phyloP scores from a whole-genome alignment of 805 yeast genomes.

The Kuraishia cidri region DNA sequence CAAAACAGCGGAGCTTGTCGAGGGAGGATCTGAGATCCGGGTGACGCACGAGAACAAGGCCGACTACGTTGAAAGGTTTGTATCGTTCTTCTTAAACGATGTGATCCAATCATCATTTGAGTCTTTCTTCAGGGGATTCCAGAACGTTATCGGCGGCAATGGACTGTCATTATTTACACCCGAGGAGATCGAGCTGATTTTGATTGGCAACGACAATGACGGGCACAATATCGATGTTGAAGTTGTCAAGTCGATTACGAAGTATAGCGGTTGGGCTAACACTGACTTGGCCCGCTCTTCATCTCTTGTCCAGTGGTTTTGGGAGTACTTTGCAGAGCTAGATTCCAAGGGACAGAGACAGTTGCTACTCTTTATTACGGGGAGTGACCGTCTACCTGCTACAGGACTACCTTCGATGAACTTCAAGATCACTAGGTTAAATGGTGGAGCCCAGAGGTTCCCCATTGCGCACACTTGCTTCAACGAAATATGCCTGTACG shows the following conservation, averaged over 20 bases:
- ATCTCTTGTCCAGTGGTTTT: constrained; percentile 65
- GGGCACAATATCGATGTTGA: constrained; percentile 50
- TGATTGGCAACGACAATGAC: constrained; percentile 62
- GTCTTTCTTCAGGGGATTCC: constrained; percentile 64
- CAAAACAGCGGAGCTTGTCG: constrained; percentile 40
- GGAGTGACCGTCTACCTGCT: constrained; percentile 88
- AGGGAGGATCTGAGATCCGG: constrained; percentile 41
- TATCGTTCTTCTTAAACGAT: constrained; percentile 48
- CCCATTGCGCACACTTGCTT: constrained; percentile 95
- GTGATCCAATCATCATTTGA: constrained; percentile 43
- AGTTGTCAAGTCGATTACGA: constrained; percentile 62
- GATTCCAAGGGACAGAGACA: constrained; percentile 42
- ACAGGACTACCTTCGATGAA: constrained; percentile 76
- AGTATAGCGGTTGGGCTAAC: constrained; percentile 56
- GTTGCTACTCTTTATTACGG: constrained; percentile 73
- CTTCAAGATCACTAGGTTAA: constrained; percentile 55
- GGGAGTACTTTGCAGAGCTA: constrained; percentile 62
- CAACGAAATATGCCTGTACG: constrained; percentile 75
- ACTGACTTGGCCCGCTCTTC: constrained; percentile 26
- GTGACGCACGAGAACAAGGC: constrained; percentile 56
- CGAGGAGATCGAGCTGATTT: constrained; percentile 68
- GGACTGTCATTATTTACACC: constrained; percentile 76
- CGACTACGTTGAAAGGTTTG: constrained; percentile 55
- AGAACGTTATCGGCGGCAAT: constrained; percentile 68
- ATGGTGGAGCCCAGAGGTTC: constrained; percentile 34